Evolutionary conservation across 257 asterid species (phyloP), one percentile per base, ranked within the genome.

Genomic region (Paraleonurus japonicus): DNA sequence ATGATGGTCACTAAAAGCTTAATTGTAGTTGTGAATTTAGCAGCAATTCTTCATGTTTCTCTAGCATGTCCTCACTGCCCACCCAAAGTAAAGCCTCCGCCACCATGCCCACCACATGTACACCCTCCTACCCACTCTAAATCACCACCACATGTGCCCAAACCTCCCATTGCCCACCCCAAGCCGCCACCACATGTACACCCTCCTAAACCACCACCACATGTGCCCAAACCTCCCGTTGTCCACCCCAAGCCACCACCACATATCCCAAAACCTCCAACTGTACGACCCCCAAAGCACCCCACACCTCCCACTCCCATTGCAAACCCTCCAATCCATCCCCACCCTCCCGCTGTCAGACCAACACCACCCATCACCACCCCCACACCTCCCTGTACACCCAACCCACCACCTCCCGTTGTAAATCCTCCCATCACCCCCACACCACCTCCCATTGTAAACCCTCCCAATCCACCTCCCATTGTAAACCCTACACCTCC

Each of bases 61-160:
- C 77, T 75, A 51, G 91, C 91, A 73, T 85, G 95, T n/a, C 91
- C 88, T 43, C 51, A 79, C 35, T 88, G 95, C 70, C 93, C 88
- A 39, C 75, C 26, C 35, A 67, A 48, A 16, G 24, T 12, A 11
- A 65, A 57, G 27, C 73, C 70, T 9, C 73, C 73, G 59, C 67
- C 67, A 15, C 67, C 67, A 35, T 35, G 43, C 43, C 43, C 43
- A 35, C 43, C 39, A 33, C 33, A n/a, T 3, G 59, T 70, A 0
- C 23, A 41, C 8, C 75, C 75, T 7, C 73, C 71, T 16, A 28
- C 7, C 37, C 35, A 20, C 24, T 55, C 66, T 5, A 16, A 58
- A 43, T 68, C 75, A 23, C 27, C 15, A 20, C 73, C 72, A 39
- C 47, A 39, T 39, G 47, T 3, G 47, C 19, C 3, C 10, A 51